A percentile compares a stretch with the other conserved stretches of the same genome.
phyloP scores from a whole-genome alignment of 192 early-diverging fungal genomes.

The Endogone sp. region DNA sequence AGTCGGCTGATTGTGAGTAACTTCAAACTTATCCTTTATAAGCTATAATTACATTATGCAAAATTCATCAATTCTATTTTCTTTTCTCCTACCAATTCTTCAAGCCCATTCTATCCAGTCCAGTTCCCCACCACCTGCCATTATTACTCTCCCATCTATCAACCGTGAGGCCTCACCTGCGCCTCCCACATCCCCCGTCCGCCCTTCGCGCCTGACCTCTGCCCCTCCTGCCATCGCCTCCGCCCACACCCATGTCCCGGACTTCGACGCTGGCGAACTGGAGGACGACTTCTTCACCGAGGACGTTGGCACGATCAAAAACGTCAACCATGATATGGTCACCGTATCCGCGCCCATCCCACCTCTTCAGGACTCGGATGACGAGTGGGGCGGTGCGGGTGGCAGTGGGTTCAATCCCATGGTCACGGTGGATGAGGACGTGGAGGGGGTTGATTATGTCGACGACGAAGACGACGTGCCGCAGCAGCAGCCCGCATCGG shows the following conservation, averaged over 20 bases:
- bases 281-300: conserved; percentile 47
- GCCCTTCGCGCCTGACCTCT: conserved; percentile 16
- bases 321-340: conserved; percentile 3
- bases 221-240: conserved; percentile 6
- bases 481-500: too few relatives aligned
- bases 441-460: conserved; percentile 28
- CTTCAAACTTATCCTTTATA: not conserved
- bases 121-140: not conserved
- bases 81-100: too few relatives aligned
- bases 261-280: conserved; percentile 41
- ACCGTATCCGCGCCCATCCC: not conserved
- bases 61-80: not conserved
- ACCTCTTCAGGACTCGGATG: conserved; percentile 15
- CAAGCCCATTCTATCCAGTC: not conserved
- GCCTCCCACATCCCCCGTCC: conserved; percentile 7
- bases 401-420: conserved; percentile 32
- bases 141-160: not conserved
- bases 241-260: conserved; percentile 25
- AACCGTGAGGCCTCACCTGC: conserved; percentile 8
- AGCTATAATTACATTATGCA: not conserved
- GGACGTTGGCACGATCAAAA: too few relatives aligned
- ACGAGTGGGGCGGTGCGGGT: conserved; percentile 3
- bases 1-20: not conserved
- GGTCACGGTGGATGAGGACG: conserved; percentile 49
- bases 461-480: conserved; percentile 3